These are phyloP conservation scores for Ophiobolus disseminans DNA, from an alignment of 2,329 filamentous ascomycete genomes.

Conservation along the genomic window DNA sequence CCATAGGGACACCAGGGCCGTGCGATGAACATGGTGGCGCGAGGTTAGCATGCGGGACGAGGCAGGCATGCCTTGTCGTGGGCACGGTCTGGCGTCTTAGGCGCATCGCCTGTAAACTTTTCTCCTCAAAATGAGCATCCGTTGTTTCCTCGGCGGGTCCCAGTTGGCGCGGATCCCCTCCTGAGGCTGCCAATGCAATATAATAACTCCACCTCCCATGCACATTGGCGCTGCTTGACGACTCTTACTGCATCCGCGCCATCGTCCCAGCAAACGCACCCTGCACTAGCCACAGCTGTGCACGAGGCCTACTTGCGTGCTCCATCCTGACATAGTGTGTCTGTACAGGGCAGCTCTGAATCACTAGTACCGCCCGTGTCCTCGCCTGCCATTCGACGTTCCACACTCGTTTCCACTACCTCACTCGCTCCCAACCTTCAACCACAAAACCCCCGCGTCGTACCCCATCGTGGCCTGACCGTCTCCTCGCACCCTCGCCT, in stretches of 20 bases:
- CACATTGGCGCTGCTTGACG: constrained; percentile 19
- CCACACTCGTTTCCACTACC: constrained; percentile 43
- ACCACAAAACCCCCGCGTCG: constrained; percentile 26
- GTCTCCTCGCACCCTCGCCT: constrained; percentile 21
- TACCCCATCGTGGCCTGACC: constrained; percentile 24
- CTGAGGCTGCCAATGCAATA: constrained; percentile 36
- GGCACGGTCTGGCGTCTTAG: constrained; percentile 16
- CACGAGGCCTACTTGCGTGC: constrained; percentile 27
- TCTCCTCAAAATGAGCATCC: constrained; percentile 24
- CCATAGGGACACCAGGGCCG: neutral
- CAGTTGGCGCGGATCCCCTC: constrained; percentile 25
- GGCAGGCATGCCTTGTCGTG: constrained; percentile 29
- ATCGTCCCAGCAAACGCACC: constrained; percentile 14
- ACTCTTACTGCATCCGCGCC: constrained; percentile 15
- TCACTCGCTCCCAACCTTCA: constrained; percentile 22
- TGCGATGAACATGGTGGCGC: constrained; percentile 29
- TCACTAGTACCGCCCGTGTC: constrained; percentile 40
- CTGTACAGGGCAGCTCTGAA: constrained; percentile 25
- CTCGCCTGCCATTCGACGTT: constrained; percentile 31
- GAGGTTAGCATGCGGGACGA: constrained; percentile 27
- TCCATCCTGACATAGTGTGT: constrained; percentile 15
- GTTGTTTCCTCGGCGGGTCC: constrained; percentile 35
- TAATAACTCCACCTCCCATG: constrained; percentile 32
- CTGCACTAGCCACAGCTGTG: constrained; percentile 29
- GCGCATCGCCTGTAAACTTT: constrained; percentile 22